Evolutionary conservation across 2,329 filamentous ascomycete species (phyloP), one percentile per base, ranked within the genome.

Genomic region (Tolypocladium sp.): DNA sequence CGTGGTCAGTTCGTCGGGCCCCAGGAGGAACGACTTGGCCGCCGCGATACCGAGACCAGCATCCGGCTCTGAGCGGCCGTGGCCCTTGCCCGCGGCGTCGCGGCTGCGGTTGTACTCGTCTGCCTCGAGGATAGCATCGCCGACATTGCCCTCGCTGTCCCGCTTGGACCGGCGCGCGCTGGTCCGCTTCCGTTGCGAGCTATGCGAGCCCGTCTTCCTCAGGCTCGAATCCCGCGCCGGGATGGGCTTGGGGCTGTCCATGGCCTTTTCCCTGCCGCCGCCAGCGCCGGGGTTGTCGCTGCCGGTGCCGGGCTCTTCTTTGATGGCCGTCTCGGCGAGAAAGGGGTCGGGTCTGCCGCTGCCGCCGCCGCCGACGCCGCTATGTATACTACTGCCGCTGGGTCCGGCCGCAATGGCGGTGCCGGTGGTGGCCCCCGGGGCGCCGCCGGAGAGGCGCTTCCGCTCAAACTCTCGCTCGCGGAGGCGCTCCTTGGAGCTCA

Each of bases 171-270:
- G 77, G 37, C 80, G 77, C 6, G 74, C 76, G 17, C 79, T 81
- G 1, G 81, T 79, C 58, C 84, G 79, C 70, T 80, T 85, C 12
- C 74, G 76, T 51, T 77, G 79, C 25, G 76, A 72, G 10, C 13
- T 3, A 9, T 30, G 27, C 17, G 42, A n/a, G 25, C 78, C 78
- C 1, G 82, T 78, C 65, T 82, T 88, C 56, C 82, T 77, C 41
- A 90, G 74, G 42, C 87, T 91, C 1, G 87, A 91, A 58, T 89
- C 87, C 59, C 87, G 81, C 9, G 79, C 71, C 0, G 89, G 88
- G 58, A 91, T 89, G 9, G 79, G 72, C 55, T 81, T 76, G 2
- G 80, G 78, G 58, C 75, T 80, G 33, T 67, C 65, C 61, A 65
- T 63, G 44, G 62, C 59, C 6, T 64, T 64, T 15, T 65, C 63